Evolutionary conservation across 306 rosid species (phyloP).

Genomic region (Biancaea sappan): DNA sequence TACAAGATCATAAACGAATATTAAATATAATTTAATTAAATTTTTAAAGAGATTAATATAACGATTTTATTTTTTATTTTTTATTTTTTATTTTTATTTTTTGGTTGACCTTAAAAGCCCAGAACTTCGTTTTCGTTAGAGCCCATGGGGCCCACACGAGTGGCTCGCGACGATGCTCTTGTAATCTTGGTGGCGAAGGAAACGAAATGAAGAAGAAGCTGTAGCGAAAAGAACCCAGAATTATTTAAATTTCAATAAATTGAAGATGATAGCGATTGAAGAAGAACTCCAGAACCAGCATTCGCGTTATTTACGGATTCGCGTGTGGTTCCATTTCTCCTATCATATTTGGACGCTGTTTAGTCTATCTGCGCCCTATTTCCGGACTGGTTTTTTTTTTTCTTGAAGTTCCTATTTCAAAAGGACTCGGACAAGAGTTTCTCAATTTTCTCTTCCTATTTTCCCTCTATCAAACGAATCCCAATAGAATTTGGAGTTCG

Average conservation of each 20-base stretch:
- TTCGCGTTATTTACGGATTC: background rate
- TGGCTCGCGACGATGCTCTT: background rate
- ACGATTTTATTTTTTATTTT: too few relatives aligned
- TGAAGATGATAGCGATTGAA: background rate
- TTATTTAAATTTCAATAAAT: background rate
- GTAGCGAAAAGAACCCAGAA: background rate
- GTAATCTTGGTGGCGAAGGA: constrained; percentile 17
- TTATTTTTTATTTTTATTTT: too few relatives aligned
- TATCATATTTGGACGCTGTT: background rate
- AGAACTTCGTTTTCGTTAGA: background rate
- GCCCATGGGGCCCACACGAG: constrained; percentile 10
- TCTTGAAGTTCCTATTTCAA: background rate
- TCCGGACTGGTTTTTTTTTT: background rate
- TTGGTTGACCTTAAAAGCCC: background rate
- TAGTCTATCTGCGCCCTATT: background rate
- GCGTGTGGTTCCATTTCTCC: background rate
- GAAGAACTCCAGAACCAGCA: background rate
- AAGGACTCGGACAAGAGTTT: constrained; percentile 6
- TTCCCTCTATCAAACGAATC: background rate
- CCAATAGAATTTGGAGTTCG: background rate
- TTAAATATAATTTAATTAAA: too few relatives aligned
- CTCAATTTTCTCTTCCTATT: background rate
- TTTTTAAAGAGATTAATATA: too few relatives aligned
- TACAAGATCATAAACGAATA: too few relatives aligned
- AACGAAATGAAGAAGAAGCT: constrained; percentile 13